Percentiles rank a stretch among this genome's conserved stretches.
phyloP scores from a whole-genome alignment of 1,284 basidiomycete species.

The Caloboletus firmus region DNA sequence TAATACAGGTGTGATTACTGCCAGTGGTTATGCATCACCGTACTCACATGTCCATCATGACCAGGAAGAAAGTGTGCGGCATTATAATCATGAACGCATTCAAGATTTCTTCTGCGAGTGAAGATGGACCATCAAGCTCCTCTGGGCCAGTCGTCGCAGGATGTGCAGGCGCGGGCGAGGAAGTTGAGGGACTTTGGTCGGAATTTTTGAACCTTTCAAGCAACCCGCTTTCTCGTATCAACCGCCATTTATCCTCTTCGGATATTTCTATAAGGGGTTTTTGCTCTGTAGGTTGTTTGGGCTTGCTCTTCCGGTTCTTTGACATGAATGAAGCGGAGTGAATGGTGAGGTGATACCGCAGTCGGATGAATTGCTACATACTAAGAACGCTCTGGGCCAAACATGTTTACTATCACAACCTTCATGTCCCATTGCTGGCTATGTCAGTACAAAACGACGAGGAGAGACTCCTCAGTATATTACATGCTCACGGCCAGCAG shows the following conservation, averaged over 20 bases:
- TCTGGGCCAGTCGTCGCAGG: slow-evolving; percentile 1
- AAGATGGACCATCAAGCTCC: slow-evolving; percentile 39
- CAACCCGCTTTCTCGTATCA: slow-evolving; percentile 68
- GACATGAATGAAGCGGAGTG: slow-evolving; percentile 32
- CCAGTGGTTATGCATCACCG: neutral
- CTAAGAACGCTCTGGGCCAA: neutral
- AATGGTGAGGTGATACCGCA: neutral
- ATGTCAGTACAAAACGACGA: slow-evolving; percentile 29
- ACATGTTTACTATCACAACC: slow-evolving; percentile 1
- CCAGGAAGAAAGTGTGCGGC: slow-evolving; percentile 66
- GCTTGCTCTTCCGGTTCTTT: slow-evolving; percentile 39
- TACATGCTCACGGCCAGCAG: slow-evolving; percentile 65
- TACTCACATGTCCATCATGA: slow-evolving; percentile 78
- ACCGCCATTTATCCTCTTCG: slow-evolving; percentile 74
- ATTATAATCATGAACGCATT: slow-evolving; percentile 60
- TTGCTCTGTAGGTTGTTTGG: slow-evolving; percentile 17
- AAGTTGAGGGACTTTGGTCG: neutral
- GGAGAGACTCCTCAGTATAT: slow-evolving; percentile 48
- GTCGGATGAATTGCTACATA: neutral
- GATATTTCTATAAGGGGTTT: slow-evolving; percentile 49
- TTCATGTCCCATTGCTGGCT: neutral
- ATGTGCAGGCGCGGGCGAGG: neutral
- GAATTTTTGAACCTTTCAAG: slow-evolving; percentile 44
- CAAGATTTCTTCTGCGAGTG: slow-evolving; percentile 71
- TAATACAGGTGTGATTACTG: neutral